A percentile compares a stretch with the other conserved stretches of the same genome.
Conservation (phyloP, 2,329 filamentous ascomycete species). For the Botryotinia globosa region DNA sequence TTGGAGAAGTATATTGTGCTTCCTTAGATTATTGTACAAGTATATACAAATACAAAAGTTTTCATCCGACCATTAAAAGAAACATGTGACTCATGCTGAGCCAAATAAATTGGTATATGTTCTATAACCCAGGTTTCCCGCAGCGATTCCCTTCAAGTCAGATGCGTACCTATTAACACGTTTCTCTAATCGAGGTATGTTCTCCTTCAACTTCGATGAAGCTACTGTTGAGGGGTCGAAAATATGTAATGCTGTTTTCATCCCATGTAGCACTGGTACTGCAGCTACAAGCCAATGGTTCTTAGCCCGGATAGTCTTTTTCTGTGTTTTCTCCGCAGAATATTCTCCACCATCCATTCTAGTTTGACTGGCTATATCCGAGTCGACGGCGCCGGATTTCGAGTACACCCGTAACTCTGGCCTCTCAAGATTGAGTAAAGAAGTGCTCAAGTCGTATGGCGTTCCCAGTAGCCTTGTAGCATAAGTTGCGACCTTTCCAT, state of each 20-base stretch:
- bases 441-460: constrained; percentile 7
- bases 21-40: constrained; percentile 50
- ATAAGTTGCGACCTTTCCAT: constrained; percentile 42
- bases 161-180: constrained; percentile 8
- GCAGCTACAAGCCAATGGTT: constrained; percentile 36
- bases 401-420: constrained; percentile 2
- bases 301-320: neutral
- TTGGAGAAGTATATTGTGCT: constrained; percentile 93
- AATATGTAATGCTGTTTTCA: constrained; percentile 41
- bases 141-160: constrained; percentile 2
- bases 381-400: neutral
- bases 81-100: neutral
- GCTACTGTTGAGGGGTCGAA: constrained; percentile 14
- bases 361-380: neutral
- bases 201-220: constrained; percentile 25
- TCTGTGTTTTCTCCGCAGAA: neutral
- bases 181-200: neutral
- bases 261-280: constrained; percentile 42
- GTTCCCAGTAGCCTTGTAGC: constrained; percentile 34
- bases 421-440: constrained; percentile 1
- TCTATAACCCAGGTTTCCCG: constrained; percentile 1
- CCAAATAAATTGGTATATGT: constrained; percentile 23
- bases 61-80: constrained; percentile 3
- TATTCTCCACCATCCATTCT: neutral
- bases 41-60: constrained; percentile 19